Percentiles rank a stretch among this genome's conserved stretches.
Conservation (phyloP, 2,329 filamentous ascomycete species). For the Aspergillus eucalypticola region DNA sequence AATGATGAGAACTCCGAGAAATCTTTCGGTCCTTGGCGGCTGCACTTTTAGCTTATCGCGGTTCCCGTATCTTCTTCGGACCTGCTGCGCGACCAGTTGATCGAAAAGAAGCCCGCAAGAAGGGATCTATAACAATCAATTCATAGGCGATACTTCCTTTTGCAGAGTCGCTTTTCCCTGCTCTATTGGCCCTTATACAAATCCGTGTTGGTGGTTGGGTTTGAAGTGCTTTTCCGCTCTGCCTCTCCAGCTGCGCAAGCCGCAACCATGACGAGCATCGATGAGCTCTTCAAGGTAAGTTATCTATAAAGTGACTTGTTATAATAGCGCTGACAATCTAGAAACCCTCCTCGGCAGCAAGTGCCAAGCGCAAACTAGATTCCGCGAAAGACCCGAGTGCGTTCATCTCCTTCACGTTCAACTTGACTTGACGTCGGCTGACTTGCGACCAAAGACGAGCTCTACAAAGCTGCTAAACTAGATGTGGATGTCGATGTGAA, state of each 20-base stretch:
- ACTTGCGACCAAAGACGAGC: conserved; percentile 44
- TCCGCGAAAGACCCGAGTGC: conserved; percentile 53
- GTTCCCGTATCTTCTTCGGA: conserved; percentile 28
- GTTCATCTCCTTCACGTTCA: conserved; percentile 14
- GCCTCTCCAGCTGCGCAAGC: conserved; percentile 11
- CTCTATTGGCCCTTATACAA: not conserved
- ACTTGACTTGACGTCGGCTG: conserved; percentile 11
- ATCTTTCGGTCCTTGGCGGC: conserved; percentile 37
- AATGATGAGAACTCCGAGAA: conserved; percentile 28
- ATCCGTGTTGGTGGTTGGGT: conserved; percentile 4
- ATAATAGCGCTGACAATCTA: conserved; percentile 30
- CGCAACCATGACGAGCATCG: conserved; percentile 58
- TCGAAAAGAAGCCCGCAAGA: not conserved
- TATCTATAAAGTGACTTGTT: not conserved
- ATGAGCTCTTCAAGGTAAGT: conserved; percentile 60
- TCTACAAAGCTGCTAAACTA: conserved; percentile 63
- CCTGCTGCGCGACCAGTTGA: conserved; percentile 16
- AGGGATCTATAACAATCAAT: not conserved
- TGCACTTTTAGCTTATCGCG: conserved; percentile 36
- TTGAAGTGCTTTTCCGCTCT: not conserved
- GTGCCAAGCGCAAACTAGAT: conserved; percentile 61
- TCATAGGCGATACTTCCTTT: not conserved
- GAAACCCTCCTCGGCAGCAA: conserved; percentile 50
- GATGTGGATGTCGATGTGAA: conserved; percentile 53
- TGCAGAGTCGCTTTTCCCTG: not conserved